These are phyloP conservation scores for Telfairia occidentalis DNA, from an alignment of 331 rosid species.

Conservation along the genomic window DNA sequence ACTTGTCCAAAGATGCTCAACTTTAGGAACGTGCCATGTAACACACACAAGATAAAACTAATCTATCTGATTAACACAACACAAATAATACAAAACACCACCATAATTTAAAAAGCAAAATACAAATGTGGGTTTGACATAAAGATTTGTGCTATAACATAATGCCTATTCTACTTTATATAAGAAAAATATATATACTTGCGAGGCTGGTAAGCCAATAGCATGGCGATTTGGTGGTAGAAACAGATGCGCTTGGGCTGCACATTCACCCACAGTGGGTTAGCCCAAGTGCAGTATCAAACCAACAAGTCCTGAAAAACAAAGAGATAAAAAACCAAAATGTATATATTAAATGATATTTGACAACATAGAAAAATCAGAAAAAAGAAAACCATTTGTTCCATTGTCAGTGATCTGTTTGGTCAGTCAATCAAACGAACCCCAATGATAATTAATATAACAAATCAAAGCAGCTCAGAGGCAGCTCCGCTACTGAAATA, in stretches of 20 bases:
- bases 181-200: neutral
- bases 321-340: neutral
- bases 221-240: neutral
- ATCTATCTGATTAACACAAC: neutral
- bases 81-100: neutral
- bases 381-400: neutral
- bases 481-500: neutral
- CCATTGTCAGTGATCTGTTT: neutral
- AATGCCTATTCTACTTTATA: neutral
- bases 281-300: neutral
- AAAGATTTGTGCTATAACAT: neutral
- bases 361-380: neutral
- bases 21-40: neutral
- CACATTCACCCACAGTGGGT: neutral
- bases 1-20: neutral
- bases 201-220: neutral
- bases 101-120: neutral
- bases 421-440: neutral
- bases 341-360: neutral
- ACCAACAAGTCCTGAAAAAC: neutral
- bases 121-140: neutral
- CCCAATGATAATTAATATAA: neutral
- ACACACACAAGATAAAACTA: neutral
- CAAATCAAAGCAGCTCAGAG: constrained; percentile 5
- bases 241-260: neutral